Evolutionary conservation across 2,329 filamentous ascomycete genomes (phyloP), one percentile per base, ranked within the genome.

Genomic region (Penicillium verrucosum): DNA sequence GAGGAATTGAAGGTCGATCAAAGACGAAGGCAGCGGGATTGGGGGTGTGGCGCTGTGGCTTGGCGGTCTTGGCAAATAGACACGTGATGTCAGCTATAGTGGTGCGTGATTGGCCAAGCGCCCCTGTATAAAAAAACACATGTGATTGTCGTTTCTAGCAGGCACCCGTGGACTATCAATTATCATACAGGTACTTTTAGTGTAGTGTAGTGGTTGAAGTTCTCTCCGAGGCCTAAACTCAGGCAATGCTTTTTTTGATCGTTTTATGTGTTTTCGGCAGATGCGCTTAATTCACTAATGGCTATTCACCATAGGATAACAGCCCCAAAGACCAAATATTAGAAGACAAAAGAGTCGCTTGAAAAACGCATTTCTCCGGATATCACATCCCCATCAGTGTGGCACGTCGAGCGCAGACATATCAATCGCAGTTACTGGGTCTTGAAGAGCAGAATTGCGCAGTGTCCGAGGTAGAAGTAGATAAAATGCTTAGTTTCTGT

Each of bases 401-500:
- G 18, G 5, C n/a, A 45, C 5, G 8, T 34, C 11, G 29, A 44
- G 30, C 29, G 30, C 32, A 27, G 29, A 36, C 14, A 27, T 34
- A 44, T 32, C 38, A 41, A 36, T 52, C 29, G 21, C n/a, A 48
- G 60, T 66, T 69, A 97, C 85, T 97, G 93, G 40, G 94, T 99
- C 84, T 99, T 99, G 86, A 97, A 99, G 51, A 99, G 87, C 55
- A 99, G 84, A 73, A 99, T 97, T 58, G 94, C 94, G 77, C 92
- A 97, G 82, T 97, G 94, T 53, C 94, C 94, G 58, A 99, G 89
- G 81, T 99, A 99, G 81, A 99, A 99, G 81, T 99, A 99, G 75
- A 99, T 97, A 81, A 99, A 99, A 78, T 99, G 94, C 81, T 97
- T 97, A 29, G 94, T 97, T 78, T 97, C 94, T 97, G 79, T 36